Evolutionary conservation across 176 grass and related monocot species (phyloP).

Genomic region (Triticum urartu): DNA sequence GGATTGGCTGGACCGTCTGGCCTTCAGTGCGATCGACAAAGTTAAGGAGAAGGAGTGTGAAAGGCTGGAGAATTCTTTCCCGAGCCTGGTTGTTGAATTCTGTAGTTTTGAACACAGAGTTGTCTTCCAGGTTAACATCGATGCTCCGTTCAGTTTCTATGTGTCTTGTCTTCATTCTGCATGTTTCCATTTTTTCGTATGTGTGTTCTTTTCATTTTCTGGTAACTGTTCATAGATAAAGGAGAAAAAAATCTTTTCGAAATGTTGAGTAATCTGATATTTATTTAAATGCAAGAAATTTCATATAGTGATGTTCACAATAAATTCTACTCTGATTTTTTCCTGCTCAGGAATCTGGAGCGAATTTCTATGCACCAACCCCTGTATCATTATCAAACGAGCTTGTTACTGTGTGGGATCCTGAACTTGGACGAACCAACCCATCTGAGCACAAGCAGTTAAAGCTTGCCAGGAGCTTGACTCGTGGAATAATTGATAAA

Average conservation of each 20-base stretch:
- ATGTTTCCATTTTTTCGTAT: background rate
- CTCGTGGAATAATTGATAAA: constrained; percentile 91
- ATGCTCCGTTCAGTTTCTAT: background rate
- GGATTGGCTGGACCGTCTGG: constrained; percentile 91
- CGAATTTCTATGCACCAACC: constrained; percentile 67
- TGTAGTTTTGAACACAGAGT: constrained; percentile 93
- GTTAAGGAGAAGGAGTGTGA: constrained; percentile 68
- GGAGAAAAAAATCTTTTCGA: background rate
- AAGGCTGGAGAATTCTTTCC: constrained; percentile 57
- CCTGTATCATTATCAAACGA: constrained; percentile 80
- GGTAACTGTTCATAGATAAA: background rate
- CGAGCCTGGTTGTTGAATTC: constrained; percentile 79
- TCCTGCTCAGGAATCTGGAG: constrained; percentile 77
- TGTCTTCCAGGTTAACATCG: constrained; percentile 69
- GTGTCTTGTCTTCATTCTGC: background rate
- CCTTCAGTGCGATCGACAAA: constrained; percentile 81
- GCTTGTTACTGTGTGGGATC: constrained; percentile 93
- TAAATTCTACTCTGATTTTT: background rate
- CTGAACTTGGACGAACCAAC: constrained; percentile 89
- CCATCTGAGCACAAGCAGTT: constrained; percentile 98
- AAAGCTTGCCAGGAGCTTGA: constrained; percentile 93
- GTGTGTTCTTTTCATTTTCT: background rate
- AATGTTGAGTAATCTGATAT: background rate
- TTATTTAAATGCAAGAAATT: background rate
- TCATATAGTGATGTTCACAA: background rate